These are phyloP conservation scores for Allantophomopsis cytisporea DNA, from an alignment of 2,329 filamentous ascomycete species.

Conservation along the genomic window DNA sequence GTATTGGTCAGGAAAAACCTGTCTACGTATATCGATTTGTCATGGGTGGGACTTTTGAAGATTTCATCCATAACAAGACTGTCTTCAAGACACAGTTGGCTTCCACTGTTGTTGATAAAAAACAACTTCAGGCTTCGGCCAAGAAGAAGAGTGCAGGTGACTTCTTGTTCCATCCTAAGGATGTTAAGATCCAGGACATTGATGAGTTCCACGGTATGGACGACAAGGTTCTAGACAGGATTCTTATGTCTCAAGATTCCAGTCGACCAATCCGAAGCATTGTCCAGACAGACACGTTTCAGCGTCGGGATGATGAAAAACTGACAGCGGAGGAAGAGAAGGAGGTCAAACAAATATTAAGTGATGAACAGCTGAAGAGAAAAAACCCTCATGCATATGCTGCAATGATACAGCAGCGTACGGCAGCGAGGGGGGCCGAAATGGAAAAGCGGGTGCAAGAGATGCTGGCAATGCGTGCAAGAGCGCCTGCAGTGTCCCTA, in stretches of 20 bases:
- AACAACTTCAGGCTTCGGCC: slow-evolving; percentile 57
- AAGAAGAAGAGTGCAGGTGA: slow-evolving; percentile 31
- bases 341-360: slow-evolving; percentile 33
- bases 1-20: slow-evolving; percentile 66
- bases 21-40: slow-evolving; percentile 80
- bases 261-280: slow-evolving; percentile 37
- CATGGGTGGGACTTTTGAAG: slow-evolving; percentile 67
- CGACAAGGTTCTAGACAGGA: slow-evolving; percentile 40
- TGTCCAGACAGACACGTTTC: slow-evolving; percentile 58
- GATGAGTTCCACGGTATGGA: slow-evolving; percentile 43
- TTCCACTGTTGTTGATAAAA: slow-evolving; percentile 70
- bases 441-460: no score
- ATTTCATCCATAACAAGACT: slow-evolving; percentile 55
- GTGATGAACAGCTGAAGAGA: slow-evolving; percentile 17
- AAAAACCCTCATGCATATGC: slow-evolving; percentile 8
- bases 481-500: no score
- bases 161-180: slow-evolving; percentile 44
- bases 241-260: slow-evolving; percentile 36
- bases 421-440: background rate
- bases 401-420: background rate
- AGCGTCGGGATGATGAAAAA: slow-evolving; percentile 50
- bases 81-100: slow-evolving; percentile 77
- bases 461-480: no score
- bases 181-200: slow-evolving; percentile 36
- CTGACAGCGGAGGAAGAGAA: slow-evolving; percentile 47